Conservation (phyloP, 1,139 yeast genomes). For the Saccharomyces pastorianus region DNA sequence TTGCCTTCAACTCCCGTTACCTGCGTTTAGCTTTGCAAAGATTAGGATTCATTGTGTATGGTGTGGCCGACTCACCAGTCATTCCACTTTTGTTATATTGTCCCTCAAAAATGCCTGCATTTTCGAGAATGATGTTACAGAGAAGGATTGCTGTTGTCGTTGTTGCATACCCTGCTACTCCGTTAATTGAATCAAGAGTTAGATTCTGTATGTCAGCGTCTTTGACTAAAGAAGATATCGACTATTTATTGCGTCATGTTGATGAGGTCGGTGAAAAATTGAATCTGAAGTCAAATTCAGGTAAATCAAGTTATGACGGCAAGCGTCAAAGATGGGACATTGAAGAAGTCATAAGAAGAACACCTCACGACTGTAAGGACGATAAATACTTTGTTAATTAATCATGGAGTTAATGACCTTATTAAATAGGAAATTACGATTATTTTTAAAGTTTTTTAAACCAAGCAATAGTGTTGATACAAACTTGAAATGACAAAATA, state of each 20-base stretch:
- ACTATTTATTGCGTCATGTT: slow-evolving; percentile 61
- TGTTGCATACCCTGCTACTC: slow-evolving; percentile 97
- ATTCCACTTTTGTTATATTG: slow-evolving; percentile 79
- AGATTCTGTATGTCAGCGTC: slow-evolving; percentile 91
- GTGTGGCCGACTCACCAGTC: slow-evolving; percentile 95
- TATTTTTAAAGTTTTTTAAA: background rate
- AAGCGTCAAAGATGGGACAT: slow-evolving; percentile 66
- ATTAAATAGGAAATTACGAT: background rate
- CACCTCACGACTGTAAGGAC: slow-evolving; percentile 62
- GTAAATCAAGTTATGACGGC: slow-evolving; percentile 60
- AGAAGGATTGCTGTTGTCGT: slow-evolving; percentile 87
- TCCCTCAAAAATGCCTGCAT: slow-evolving; percentile 91
- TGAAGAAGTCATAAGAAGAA: slow-evolving; percentile 65
- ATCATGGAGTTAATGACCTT: background rate
- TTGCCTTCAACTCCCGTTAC: slow-evolving; percentile 92
- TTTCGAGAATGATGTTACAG: slow-evolving; percentile 72
- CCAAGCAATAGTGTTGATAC: background rate
- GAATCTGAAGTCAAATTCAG: slow-evolving; percentile 70
- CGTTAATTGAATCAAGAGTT: slow-evolving; percentile 80
- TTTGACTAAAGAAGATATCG: slow-evolving; percentile 88
- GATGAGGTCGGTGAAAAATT: slow-evolving; percentile 74
- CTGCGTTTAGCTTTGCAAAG: slow-evolving; percentile 82
- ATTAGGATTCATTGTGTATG: slow-evolving; percentile 87
- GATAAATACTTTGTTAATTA: slow-evolving; percentile 33
- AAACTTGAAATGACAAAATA: too few relatives aligned